These are phyloP conservation scores for Parathielavia appendiculata DNA, from an alignment of 495 filamentous ascomycete species.

Conservation along the genomic window DNA sequence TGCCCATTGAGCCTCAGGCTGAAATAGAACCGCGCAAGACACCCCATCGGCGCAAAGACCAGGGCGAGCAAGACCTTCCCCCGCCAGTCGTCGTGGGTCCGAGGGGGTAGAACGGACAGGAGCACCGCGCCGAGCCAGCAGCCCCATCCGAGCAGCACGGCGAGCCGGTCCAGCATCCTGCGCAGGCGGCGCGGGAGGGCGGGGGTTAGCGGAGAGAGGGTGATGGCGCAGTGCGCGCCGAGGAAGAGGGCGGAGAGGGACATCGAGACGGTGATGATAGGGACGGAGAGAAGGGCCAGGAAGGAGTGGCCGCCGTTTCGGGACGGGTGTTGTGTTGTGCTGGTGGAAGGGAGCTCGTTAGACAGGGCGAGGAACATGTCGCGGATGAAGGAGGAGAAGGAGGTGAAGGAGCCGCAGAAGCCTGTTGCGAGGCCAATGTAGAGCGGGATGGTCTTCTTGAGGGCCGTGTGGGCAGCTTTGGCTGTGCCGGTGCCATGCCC, in stretches of 20 bases:
- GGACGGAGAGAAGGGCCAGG: constrained; percentile 67
- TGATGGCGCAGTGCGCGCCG: constrained; percentile 74
- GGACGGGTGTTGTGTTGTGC: constrained; percentile 24
- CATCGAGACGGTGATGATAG: constrained; percentile 62
- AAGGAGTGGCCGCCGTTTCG: constrained; percentile 80
- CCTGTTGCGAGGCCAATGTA: constrained; percentile 91
- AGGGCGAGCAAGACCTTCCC: constrained; percentile 68
- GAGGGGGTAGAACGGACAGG: constrained; percentile 68
- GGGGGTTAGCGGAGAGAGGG: constrained; percentile 50
- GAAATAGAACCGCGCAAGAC: constrained; percentile 65
- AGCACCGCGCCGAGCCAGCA: constrained; percentile 77
- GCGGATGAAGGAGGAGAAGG: constrained; percentile 84
- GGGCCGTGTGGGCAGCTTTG: constrained; percentile 49
- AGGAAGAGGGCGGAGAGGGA: constrained; percentile 62
- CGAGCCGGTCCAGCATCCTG: constrained; percentile 56
- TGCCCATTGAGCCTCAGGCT: constrained; percentile 63
- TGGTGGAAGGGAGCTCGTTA: constrained; percentile 51
- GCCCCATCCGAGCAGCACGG: constrained; percentile 60
- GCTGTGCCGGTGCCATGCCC: constrained; percentile 28
- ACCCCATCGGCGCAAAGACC: constrained; percentile 81
- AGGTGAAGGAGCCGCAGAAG: constrained; percentile 90
- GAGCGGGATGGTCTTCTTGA: constrained; percentile 79
- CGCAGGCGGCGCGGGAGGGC: constrained; percentile 55
- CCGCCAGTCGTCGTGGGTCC: constrained; percentile 66
- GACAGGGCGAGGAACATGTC: constrained; percentile 80